Conservation (phyloP, 768 basidiomycete genomes). For the Myochromella boudieri region DNA sequence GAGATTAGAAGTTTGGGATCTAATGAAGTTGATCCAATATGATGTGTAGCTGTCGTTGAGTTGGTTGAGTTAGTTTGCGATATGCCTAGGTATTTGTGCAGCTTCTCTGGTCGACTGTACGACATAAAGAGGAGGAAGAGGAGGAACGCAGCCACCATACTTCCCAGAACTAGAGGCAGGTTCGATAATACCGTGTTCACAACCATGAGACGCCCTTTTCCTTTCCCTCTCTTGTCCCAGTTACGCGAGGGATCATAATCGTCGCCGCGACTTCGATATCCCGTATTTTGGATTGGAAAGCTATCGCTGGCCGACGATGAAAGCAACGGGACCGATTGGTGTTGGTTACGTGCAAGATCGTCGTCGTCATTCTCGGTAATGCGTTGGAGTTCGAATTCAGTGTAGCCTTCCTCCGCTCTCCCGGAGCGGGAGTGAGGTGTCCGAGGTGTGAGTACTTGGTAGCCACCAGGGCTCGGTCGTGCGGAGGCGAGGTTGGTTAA, state of each 20-base stretch:
- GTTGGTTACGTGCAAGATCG: constrained; percentile 34
- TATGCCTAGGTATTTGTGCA: constrained; percentile 45
- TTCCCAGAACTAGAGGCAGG: constrained; percentile 46
- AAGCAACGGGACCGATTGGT: constrained; percentile 48
- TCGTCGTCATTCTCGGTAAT: constrained; percentile 31
- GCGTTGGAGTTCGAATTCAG: constrained; percentile 47
- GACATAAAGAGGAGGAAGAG: constrained; percentile 52
- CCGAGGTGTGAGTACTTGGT: constrained; percentile 49
- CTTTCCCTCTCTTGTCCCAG: constrained; percentile 13
- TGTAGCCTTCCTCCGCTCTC: constrained; percentile 52
- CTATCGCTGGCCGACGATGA: constrained; percentile 41
- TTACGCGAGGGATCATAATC: constrained; percentile 24
- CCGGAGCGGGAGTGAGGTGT: constrained; percentile 65
- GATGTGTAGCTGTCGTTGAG: constrained; percentile 10
- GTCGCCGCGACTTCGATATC: constrained; percentile 41
- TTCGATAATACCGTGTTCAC: constrained; percentile 26
- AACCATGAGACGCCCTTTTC: constrained; percentile 14
- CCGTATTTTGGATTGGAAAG: constrained; percentile 38
- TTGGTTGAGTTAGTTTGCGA: constrained; percentile 15
- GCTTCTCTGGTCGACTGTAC: constrained; percentile 43
- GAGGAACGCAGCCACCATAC: constrained; percentile 40
- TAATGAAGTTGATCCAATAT: constrained; percentile 9
- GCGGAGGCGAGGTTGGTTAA: constrained; percentile 36
- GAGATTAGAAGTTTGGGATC: constrained; percentile 31
- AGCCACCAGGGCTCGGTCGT: constrained; percentile 29